Base-by-base conservation (phyloP, 2,329 filamentous ascomycete species). In the Trichophyton verrucosum region DNA sequence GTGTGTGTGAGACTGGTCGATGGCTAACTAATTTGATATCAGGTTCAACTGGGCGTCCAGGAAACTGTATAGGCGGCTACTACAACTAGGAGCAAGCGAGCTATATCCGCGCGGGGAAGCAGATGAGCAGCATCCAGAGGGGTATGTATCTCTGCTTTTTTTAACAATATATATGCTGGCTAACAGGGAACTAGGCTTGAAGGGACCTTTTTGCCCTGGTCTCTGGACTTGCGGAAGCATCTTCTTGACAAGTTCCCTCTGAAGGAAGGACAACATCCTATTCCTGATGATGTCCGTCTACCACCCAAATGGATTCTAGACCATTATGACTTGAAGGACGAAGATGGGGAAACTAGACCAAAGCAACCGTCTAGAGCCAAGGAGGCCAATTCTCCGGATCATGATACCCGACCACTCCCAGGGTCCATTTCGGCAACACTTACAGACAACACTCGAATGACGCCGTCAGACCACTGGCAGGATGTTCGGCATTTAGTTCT, bases 21-120 rank as follows among this genome's bases (percentile, higher is more conserved):
- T n/a, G 9, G 60, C 57, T 63, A 51, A 62, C 40, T 15, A 13
- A 22, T 20, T 36, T 13, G 40, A 30, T 33, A 24, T 7, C 63
- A 92, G 88, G 69, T 96, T 90, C 74, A 99, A 99, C 75, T 96
- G 89, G 84, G 91, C 92, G 17, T 88, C 88, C 53, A 83, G 91
- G 57, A 95, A 96, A 74, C 79, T 99, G 53, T 85, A 91, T 68
- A 92, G 91, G 67, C 84, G 94, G 15, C 78, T 99, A 38, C 73
- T 86, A 42, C 91, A 96, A 71, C 82, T 99, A 0, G 92, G 92
- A 1, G 94, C 89, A 2, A 80, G 80, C 47, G 82, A 89, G 56
- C 83, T 94, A 64, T 87, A 88, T 68, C 83, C 86, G 46, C 80
- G 86, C 42, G 94, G 89, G 11, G 94, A 99, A 74, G 91, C 87